Evolutionary conservation across 1,139 yeast species (phyloP).

Genomic region (Kodamaea sp.): DNA sequence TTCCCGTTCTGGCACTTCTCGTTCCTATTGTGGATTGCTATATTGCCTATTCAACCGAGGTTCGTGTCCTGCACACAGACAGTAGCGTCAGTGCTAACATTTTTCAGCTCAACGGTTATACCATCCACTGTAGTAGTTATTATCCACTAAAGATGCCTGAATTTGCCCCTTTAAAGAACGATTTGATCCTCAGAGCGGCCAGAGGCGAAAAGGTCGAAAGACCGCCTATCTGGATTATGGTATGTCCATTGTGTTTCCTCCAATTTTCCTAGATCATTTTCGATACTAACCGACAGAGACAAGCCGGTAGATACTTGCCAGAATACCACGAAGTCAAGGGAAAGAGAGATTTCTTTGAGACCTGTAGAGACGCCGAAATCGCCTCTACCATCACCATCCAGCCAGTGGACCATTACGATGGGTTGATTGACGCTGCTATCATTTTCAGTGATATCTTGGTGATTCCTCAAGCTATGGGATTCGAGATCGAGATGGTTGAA

Average conservation of each 20-base stretch:
- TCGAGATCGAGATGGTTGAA: constrained; percentile 90
- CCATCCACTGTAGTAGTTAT: too few relatives aligned
- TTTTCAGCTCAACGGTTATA: too few relatives aligned
- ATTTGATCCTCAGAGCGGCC: constrained; percentile 88
- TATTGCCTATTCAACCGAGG: too few relatives aligned
- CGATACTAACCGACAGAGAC: constrained; percentile 50
- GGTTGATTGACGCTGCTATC: constrained; percentile 93
- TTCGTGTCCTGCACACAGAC: too few relatives aligned
- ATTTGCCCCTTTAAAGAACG: constrained; percentile 80
- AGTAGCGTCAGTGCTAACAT: too few relatives aligned
- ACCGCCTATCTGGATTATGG: constrained; percentile 98
- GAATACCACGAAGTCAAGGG: constrained; percentile 92
- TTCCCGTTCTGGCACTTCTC: too few relatives aligned
- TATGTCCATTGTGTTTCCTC: too few relatives aligned
- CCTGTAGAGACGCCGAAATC: constrained; percentile 89
- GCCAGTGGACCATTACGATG: constrained; percentile 88
- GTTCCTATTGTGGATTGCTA: too few relatives aligned
- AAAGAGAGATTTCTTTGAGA: constrained; percentile 85
- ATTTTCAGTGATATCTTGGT: constrained; percentile 94
- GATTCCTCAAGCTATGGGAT: constrained; percentile 98
- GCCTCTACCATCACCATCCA: constrained; percentile 95
- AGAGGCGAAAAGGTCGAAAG: constrained; percentile 82
- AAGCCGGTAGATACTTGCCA: constrained; percentile 86
- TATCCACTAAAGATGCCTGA: constrained; percentile 32
- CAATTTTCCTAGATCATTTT: background rate